Evolutionary conservation across 768 basidiomycete genomes (phyloP).

Genomic region (Cyathus striatus): DNA sequence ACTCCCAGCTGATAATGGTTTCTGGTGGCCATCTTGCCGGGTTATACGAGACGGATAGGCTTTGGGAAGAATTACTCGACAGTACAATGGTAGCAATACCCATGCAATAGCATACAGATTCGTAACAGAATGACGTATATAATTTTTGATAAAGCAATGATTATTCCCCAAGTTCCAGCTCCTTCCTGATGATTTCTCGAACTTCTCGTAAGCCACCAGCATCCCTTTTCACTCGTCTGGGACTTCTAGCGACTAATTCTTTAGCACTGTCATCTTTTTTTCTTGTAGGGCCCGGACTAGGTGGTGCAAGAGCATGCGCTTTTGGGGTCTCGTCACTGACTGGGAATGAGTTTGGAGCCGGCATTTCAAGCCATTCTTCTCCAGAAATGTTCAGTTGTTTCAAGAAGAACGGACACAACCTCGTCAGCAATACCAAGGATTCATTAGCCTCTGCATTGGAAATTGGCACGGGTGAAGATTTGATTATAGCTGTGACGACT

Average conservation of each 20-base stretch:
- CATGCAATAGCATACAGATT: too few species aligned
- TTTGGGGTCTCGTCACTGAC: conserved; percentile 30
- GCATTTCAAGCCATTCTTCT: conserved; percentile 60
- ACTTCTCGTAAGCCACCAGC: conserved; percentile 74
- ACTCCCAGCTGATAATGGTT: conserved; percentile 32
- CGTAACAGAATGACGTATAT: too few species aligned
- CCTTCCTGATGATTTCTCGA: conserved; percentile 74
- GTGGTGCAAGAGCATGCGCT: conserved; percentile 27
- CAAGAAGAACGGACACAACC: conserved; percentile 79
- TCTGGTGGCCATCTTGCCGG: conserved; percentile 46
- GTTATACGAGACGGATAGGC: conserved; percentile 38
- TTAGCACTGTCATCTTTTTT: conserved; percentile 54
- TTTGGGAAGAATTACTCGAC: conserved; percentile 36
- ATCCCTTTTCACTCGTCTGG: conserved; percentile 65
- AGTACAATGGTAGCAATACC: too few species aligned
- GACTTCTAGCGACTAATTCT: conserved; percentile 64
- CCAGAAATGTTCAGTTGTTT: conserved; percentile 56
- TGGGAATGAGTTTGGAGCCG: conserved; percentile 30
- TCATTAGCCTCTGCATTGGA: conserved; percentile 75
- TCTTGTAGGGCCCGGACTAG: conserved; percentile 45
- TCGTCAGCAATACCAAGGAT: conserved; percentile 59
- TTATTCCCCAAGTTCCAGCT: conserved; percentile 69
- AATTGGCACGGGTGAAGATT: conserved; percentile 78
- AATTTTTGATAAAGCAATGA: conserved; percentile 20
- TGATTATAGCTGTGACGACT: conserved; percentile 63